A percentile compares a stretch with the other conserved stretches of the same genome.
Conservation (phyloP, 2,329 filamentous ascomycete species). For the Pseudopyricularia cyperi region DNA sequence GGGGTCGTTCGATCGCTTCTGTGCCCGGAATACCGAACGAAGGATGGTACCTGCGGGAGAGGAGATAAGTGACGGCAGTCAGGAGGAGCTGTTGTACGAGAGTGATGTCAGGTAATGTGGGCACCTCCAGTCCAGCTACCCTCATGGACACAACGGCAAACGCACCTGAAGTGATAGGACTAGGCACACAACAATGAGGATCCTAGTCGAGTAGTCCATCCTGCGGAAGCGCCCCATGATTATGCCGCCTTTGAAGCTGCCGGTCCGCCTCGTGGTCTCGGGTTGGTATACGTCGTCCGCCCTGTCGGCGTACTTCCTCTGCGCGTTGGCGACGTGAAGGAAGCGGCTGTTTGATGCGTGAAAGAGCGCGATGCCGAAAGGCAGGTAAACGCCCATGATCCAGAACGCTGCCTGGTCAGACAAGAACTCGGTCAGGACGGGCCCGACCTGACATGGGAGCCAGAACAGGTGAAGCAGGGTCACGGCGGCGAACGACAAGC, state of each 20-base stretch:
- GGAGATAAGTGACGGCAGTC: not conserved
- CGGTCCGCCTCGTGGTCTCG: not conserved
- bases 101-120: not conserved
- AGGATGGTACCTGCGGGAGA: not conserved
- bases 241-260: not conserved
- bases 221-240: not conserved
- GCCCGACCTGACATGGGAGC: conserved; percentile 26
- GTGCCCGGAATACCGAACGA: not conserved
- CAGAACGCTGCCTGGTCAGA: conserved; percentile 40
- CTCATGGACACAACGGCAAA: not conserved
- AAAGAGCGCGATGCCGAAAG: conserved; percentile 43
- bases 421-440: conserved; percentile 10
- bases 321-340: conserved; percentile 33
- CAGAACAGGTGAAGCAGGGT: conserved; percentile 23
- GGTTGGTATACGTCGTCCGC: conserved; percentile 15
- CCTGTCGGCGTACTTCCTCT: conserved; percentile 21
- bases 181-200: not conserved
- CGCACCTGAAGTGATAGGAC: not conserved
- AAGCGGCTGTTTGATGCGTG: conserved; percentile 42
- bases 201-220: not conserved
- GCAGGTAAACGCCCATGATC: conserved; percentile 46
- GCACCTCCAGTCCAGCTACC: not conserved
- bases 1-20: not conserved
- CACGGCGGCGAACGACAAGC: conserved; percentile 26
- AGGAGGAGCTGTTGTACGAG: not conserved